Evolutionary conservation across 2,329 filamentous ascomycete genomes (phyloP), one percentile per base, ranked within the genome.

Genomic region (Cadophora gregata): DNA sequence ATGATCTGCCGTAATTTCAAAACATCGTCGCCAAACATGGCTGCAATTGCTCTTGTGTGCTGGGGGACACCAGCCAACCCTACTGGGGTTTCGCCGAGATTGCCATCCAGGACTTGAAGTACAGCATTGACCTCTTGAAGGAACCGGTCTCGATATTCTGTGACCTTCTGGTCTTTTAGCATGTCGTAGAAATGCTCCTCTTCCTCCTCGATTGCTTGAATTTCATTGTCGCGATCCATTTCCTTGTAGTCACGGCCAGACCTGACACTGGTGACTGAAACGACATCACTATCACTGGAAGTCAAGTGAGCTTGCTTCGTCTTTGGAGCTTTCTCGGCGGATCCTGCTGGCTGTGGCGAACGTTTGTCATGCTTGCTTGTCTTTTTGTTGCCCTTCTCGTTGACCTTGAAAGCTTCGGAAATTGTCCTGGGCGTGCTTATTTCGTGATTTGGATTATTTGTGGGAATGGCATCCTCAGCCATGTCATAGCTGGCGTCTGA

Each of bases 401-500:
- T 27, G 42, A 4, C 48, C 21, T 16, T 47, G 25, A 10, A 10
- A 42, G 31, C 31, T 25, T 42, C 33, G n/a, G 12, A 16, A 25
- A 14, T 14, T 16, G 55, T 4, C 25, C 25, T 31, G n/a, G 12
- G 3, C 12, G 36, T 16, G 31, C 31, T 42, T 10, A 6, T 25
- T 16, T 27, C 21, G 33, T 2, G 8, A 4, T 19, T 36, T 25
- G 4, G 21, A 58, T 31, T 24, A 12, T 16, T 24, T 12, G 12
- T 21, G 12, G 58, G 25, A 33, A 24, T 2, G n/a, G n/a, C 8
- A 33, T 31, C 31, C 8, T 56, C 61, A 8, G 33, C 61, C 50
- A 62, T 62, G 12, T 62, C 63, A 36, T 61, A 65, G 21, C 50
- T 59, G 36, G 29, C 25, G 10, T 65, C 63, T 7, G 63, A 65